Percentiles rank a stretch among this genome's conserved stretches.
Conservation (phyloP, 2,329 filamentous ascomycete genomes). For the Botrytis porri region DNA sequence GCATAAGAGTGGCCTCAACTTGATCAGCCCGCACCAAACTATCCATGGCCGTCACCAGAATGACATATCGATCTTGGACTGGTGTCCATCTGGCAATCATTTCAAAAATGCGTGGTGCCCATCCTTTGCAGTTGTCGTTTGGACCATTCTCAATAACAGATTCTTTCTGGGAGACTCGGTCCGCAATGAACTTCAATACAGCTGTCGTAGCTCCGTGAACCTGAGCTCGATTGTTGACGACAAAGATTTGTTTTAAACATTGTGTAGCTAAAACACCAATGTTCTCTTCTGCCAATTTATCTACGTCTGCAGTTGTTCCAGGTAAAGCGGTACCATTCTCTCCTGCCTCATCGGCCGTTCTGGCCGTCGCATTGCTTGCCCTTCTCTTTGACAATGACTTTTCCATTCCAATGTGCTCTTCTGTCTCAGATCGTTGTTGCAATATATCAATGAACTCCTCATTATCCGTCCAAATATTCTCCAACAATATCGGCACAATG, state of each 20-base stretch:
- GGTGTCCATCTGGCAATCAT: slow-evolving; percentile 83
- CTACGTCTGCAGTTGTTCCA: slow-evolving; percentile 80
- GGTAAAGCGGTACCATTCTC: slow-evolving; percentile 71
- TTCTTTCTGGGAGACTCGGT: slow-evolving; percentile 52
- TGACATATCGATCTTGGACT: slow-evolving; percentile 90
- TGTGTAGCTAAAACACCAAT: slow-evolving; percentile 80
- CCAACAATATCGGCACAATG: slow-evolving; percentile 79
- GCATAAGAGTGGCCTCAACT: slow-evolving; percentile 66
- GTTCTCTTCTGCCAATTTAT: slow-evolving; percentile 85
- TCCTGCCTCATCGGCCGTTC: slow-evolving; percentile 61
- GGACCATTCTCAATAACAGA: slow-evolving; percentile 48
- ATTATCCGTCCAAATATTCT: slow-evolving; percentile 77
- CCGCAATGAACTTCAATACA: slow-evolving; percentile 71
- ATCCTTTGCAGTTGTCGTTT: slow-evolving; percentile 55
- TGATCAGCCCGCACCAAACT: slow-evolving; percentile 66
- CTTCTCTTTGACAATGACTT: slow-evolving; percentile 60
- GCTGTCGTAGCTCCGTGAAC: slow-evolving; percentile 73
- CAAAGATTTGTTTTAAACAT: slow-evolving; percentile 82
- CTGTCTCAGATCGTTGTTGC: slow-evolving; percentile 61
- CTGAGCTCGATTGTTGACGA: slow-evolving; percentile 76
- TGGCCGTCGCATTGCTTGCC: slow-evolving; percentile 75
- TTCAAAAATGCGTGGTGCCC: slow-evolving; percentile 80
- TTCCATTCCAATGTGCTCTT: slow-evolving; percentile 67
- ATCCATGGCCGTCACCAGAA: slow-evolving; percentile 79
- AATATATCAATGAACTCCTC: slow-evolving; percentile 68